Base-by-base conservation (phyloP, 495 filamentous ascomycete genomes). In the Cercophora newfieldiana region DNA sequence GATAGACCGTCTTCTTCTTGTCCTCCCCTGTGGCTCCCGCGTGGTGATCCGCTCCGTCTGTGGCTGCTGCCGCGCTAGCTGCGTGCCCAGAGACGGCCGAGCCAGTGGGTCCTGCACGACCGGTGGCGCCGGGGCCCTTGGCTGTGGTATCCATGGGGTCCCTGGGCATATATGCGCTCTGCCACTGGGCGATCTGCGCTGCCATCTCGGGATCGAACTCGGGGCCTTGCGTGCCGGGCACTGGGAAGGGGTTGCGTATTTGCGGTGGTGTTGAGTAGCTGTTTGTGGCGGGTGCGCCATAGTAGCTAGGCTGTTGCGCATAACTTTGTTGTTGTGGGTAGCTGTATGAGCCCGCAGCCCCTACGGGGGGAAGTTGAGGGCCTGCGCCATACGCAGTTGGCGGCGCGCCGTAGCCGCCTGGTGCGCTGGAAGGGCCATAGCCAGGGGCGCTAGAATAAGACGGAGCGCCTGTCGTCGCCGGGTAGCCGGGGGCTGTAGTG, bases 121-220 rank as follows among this genome's bases (percentile, higher is more conserved):
- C 62, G 70, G 78, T 10, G 81, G 80, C 63, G 16, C 57, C 59
- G 18, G 67, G 37, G 24, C 56, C 76, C 21, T 72, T 77, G 61
- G 62, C 55, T 65, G 71, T 61, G 29, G 76, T 73, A 44, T 78
- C 69, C 61, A 71, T 68, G 33, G 77, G 70, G 47, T 82, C 87
- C 62, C 83, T 86, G 37, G 81, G 83, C 63, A 88, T 85, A 74
- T 98, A 99, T 19, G 95, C 92, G 72, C 89, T 93, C 78, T 97
- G 93, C 92, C 96, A 98, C 77, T 97, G 93, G 53, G 94, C 94
- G 63, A 97, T 94, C 75, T 96, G 91, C 12, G 93, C 93, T 62
- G 95, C 92, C 74, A 91, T 90, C 70, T 97, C 93, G 7, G 93
- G 89, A 72, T 98, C 94, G 48, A 82, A 82, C 64, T 74, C 74